Evolutionary conservation across 2,329 filamentous ascomycete species (phyloP).

Genomic region (Arthrocladium fulminans): DNA sequence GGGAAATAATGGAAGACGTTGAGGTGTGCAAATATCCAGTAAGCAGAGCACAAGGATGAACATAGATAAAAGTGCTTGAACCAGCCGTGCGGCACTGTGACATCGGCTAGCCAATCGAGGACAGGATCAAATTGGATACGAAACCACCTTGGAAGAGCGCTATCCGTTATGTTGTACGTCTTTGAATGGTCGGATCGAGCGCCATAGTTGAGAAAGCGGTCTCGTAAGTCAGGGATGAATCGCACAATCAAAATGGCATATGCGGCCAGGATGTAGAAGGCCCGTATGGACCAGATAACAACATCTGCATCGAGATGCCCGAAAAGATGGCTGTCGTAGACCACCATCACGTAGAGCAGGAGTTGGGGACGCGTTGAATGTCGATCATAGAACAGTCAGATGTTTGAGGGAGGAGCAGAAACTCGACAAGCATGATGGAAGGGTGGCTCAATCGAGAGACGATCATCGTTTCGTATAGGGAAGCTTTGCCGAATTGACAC

Average conservation of each 20-base stretch:
- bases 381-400: too few species aligned
- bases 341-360: neutral
- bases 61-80: constrained; percentile 80
- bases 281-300: constrained; percentile 12
- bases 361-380: too few species aligned
- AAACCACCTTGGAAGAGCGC: constrained; percentile 3
- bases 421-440: too few species aligned
- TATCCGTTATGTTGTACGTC: neutral
- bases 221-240: constrained; percentile 41
- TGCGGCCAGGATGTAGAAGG: constrained; percentile 19
- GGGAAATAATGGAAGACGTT: constrained; percentile 35
- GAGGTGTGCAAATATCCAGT: constrained; percentile 50
- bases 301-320: constrained; percentile 1
- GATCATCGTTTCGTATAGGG: too few species aligned
- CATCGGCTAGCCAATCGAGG: constrained; percentile 44
- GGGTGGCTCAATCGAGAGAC: too few species aligned
- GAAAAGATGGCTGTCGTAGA: neutral
- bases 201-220: constrained; percentile 54
- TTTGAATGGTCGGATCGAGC: constrained; percentile 32
- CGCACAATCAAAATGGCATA: constrained; percentile 43
- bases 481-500: too few species aligned
- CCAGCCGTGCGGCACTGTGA: constrained; percentile 75
- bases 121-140: constrained; percentile 17
- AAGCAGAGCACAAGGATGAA: constrained; percentile 59
- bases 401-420: too few species aligned